Base-by-base conservation (phyloP, 805 yeast genomes). In the Pichia exigua region DNA sequence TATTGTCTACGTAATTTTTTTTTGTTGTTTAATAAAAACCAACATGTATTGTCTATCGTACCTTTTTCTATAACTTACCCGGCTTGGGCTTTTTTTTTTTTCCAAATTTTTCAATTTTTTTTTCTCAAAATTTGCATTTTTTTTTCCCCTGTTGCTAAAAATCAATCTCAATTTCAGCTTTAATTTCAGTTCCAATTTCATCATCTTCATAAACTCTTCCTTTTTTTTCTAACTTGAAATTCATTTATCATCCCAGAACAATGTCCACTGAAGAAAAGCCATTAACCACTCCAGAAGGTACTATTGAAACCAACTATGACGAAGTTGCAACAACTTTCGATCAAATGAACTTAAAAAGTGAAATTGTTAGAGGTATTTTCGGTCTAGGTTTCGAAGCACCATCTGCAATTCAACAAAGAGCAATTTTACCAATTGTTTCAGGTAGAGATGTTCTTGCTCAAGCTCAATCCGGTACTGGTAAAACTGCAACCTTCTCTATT, bases 381-480 rank as follows among this genome's bases (percentile, higher is more conserved):
- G 87, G 86, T 61, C 87, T 85, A 75, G 97, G 98, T 70, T 94
- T 89, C 71, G 98, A 92, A 74, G 81, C 82, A 50, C 99, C 99
- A 59, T 90, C 97, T 50, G 94, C 98, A 52, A 94, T 94, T 74
- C 99, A 94, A 76, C 91, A 90, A 67, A 83, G 99, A 71, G 99
- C 98, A 57, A 94, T 94, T 62, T 75, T 86, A 73, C 99, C 95
- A 69, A 91, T 94, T 70, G 85, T 90, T 63, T 84, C 83, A 65
- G 97, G 97, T 52, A 83, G 90, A 71, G 99, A 94, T 71, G 95
- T 91, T 50, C 82, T 94, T 57, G 99, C 99, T 55, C 99, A 94
- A 75, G 98, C 99, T 54, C 99, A 94, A 74, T 89, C 97, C 39
- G 99, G 99, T 73, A 94, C 99, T 47, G 99, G 99, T 73, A 94